Percentiles rank a stretch among this genome's conserved stretches.
Conservation (phyloP, 805 yeast genomes). For the Saturnispora bothae region DNA sequence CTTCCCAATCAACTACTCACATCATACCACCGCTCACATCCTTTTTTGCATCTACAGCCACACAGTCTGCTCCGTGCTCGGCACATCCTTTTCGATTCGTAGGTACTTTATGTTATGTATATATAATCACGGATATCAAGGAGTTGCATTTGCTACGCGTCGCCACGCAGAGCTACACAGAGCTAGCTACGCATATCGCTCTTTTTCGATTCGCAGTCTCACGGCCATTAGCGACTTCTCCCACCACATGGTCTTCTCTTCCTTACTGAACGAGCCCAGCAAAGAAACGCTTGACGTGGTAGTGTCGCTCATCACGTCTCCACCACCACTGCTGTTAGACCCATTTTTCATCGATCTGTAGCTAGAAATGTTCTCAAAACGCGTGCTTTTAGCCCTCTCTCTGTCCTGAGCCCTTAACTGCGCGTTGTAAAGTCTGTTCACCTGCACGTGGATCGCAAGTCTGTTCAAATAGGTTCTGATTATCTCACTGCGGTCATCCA, state of each 20-base stretch:
- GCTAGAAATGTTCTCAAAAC: not conserved
- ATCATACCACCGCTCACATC: too few species aligned
- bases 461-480: constrained; percentile 38
- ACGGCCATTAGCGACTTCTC: constrained; percentile 28
- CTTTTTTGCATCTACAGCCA: too few species aligned
- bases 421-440: constrained; percentile 52
- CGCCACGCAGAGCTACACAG: too few species aligned
- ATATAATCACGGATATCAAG: too few species aligned
- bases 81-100: too few species aligned
- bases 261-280: constrained; percentile 15
- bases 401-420: constrained; percentile 20
- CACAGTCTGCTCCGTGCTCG: too few species aligned
- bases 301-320: constrained; percentile 10
- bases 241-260: constrained; percentile 19
- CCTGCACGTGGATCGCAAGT: constrained; percentile 53
- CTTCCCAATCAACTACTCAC: too few species aligned
- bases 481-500: constrained; percentile 31
- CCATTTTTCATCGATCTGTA: constrained; percentile 3
- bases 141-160: too few species aligned
- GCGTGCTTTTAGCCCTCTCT: constrained; percentile 4
- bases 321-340: constrained; percentile 7
- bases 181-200: constrained; percentile 12
- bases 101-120: too few species aligned
- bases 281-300: constrained; percentile 11
- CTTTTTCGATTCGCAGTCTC: constrained; percentile 27